Evolutionary conservation across 2,329 filamentous ascomycete species (phyloP).

Genomic region (Teratosphaeria gauchensis): DNA sequence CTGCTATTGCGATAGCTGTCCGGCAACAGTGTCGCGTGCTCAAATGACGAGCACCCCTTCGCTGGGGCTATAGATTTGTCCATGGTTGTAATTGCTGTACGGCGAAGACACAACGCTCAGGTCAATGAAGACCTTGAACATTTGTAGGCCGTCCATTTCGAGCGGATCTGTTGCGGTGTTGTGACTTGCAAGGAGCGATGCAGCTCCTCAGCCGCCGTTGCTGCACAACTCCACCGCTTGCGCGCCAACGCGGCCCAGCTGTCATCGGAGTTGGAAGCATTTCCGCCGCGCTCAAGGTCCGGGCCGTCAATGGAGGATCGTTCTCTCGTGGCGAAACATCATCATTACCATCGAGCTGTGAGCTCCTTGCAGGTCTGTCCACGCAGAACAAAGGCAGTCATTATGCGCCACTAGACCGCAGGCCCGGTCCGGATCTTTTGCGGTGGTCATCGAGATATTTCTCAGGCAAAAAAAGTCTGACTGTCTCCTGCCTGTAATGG

Average conservation of each 20-base stretch:
- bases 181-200: not conserved
- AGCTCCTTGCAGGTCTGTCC: too few species aligned
- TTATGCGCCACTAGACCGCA: too few species aligned
- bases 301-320: too few species aligned
- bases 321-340: too few species aligned
- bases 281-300: too few species aligned
- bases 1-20: conserved; percentile 6
- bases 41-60: conserved; percentile 41
- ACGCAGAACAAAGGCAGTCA: too few species aligned
- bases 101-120: not conserved
- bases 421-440: too few species aligned
- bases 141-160: not conserved
- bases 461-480: too few species aligned
- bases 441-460: too few species aligned
- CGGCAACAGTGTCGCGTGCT: conserved; percentile 17
- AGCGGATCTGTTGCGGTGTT: not conserved
- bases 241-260: not conserved
- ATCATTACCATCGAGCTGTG: too few species aligned
- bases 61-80: conserved; percentile 42
- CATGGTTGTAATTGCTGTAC: not conserved
- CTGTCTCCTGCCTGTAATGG: conserved; percentile 20
- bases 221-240: not conserved
- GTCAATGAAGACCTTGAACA: not conserved
- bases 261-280: too few species aligned
- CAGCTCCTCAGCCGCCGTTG: not conserved